Conservation (phyloP, 2,329 filamentous ascomycete species). For the Beauveria pseudobassiana region DNA sequence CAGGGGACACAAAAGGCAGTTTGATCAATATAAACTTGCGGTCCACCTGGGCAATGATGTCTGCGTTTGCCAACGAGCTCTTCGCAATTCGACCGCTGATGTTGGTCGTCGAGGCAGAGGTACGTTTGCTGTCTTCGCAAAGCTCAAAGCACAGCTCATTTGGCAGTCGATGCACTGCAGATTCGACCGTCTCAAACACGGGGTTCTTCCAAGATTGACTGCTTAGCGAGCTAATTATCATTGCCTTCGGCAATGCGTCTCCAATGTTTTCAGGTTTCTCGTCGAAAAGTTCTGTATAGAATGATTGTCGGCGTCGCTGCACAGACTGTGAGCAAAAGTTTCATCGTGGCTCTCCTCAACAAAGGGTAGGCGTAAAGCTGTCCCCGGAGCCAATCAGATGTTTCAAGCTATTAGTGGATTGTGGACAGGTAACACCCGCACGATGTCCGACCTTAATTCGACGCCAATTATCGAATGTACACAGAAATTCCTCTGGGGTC, state of each 20-base stretch:
- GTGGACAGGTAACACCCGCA: background rate
- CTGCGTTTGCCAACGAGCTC: conserved; percentile 47
- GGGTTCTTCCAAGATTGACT: conserved; percentile 67
- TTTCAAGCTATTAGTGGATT: conserved; percentile 2
- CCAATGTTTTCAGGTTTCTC: background rate
- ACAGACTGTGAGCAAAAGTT: background rate
- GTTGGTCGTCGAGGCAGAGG: conserved; percentile 22
- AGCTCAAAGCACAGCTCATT: conserved; percentile 12
- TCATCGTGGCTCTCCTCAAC: conserved; percentile 20
- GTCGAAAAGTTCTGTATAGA: background rate
- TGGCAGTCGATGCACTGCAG: conserved; percentile 35
- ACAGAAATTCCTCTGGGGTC: conserved; percentile 10
- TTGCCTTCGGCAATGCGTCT: background rate
- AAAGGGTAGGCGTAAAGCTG: conserved; percentile 39
- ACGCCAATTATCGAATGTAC: conserved; percentile 31
- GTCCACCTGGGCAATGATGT: conserved; percentile 77
- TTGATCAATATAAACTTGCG: conserved; percentile 78
- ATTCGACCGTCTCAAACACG: conserved; percentile 51
- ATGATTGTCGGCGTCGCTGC: background rate
- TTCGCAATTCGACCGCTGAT: conserved; percentile 51
- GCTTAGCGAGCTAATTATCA: conserved; percentile 48
- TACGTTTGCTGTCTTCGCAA: background rate
- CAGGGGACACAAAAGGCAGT: conserved; percentile 29
- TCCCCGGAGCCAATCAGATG: conserved; percentile 33
- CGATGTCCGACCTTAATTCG: conserved; percentile 25